Evolutionary conservation across 2,329 filamentous ascomycete genomes (phyloP), one percentile per base, ranked within the genome.

Genomic region (Pochonia chlamydosporia): DNA sequence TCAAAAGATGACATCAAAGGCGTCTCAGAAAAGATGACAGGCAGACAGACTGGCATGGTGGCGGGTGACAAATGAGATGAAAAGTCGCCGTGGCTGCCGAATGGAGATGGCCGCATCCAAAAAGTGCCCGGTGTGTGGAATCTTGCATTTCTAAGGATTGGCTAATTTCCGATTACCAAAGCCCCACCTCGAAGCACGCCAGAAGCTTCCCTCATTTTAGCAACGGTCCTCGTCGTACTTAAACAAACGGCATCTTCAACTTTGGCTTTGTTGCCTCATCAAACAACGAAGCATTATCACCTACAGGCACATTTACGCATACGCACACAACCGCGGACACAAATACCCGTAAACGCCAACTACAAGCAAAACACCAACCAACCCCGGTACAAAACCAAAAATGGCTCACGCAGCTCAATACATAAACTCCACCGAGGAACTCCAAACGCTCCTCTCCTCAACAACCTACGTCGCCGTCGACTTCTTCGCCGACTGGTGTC

Each of bases 401-500:
- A 50, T 48, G 45, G 20, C 45, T 5, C 28, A 33, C 20, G 14
- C 37, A 48, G 54, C 64, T 44, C 59, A 63, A 44, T 50, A 65
- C 50, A 58, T 67, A 51, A 54, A 51, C 23, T 56, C 63, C 10
- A 37, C 51, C 13, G 53, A 54, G 0, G 60, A 71, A 50, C 62
- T 75, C 48, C 52, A 66, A 16, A 44, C 61, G 18, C 62, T 75
- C 33, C 56, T 74, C 50, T 43, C 58, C 2, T 59, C 63, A 30
- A 69, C 62, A 44, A 70, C 64, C 37, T 66, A 71, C 59, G 69
- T 73, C 47, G 62, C 64, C 39, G 62, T 76, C 48, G 72, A 76
- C 63, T 76, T 76, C 60, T 73, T 66, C 56, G 73, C 74, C 9
- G 67, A 69, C 56, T 77, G 74, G 74, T 77, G 74, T 51, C 66